Conservation (phyloP, 2,329 filamentous ascomycete genomes). For the Orbilia blumenaviensis region DNA sequence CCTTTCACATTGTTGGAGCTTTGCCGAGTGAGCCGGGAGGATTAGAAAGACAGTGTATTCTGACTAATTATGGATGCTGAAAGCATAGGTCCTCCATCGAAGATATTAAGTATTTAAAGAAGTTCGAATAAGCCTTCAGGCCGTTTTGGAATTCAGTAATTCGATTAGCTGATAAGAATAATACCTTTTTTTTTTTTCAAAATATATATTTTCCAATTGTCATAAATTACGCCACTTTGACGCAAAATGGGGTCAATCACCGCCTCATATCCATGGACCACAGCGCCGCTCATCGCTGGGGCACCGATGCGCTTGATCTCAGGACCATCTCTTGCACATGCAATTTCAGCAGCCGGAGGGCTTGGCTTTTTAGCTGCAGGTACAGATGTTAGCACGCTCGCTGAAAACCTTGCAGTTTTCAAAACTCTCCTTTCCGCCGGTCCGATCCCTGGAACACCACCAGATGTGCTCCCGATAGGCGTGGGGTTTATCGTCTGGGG, state of each 20-base stretch:
- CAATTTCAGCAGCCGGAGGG: constrained; percentile 68
- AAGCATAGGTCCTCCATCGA: too few relatives aligned
- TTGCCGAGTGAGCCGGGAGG: too few relatives aligned
- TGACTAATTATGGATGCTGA: too few relatives aligned
- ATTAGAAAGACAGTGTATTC: too few relatives aligned
- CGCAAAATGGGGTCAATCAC: constrained; percentile 23
- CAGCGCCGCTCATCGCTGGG: constrained; percentile 68
- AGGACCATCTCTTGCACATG: constrained; percentile 67
- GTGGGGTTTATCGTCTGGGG: constrained; percentile 65
- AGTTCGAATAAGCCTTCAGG: too few relatives aligned
- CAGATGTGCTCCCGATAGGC: constrained; percentile 62
- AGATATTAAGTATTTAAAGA: too few relatives aligned
- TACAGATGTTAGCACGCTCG: constrained; percentile 61
- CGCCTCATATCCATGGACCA: constrained; percentile 66
- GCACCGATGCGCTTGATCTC: constrained; percentile 76
- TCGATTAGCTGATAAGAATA: too few relatives aligned
- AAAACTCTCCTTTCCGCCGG: constrained; percentile 54
- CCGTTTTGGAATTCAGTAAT: too few relatives aligned
- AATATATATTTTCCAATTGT: too few relatives aligned
- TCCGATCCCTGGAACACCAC: constrained; percentile 45
- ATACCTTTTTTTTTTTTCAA: too few relatives aligned
- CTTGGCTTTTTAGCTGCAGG: constrained; percentile 60
- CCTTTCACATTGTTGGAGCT: too few relatives aligned
- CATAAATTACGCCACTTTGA: background rate
- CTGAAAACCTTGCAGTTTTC: constrained; percentile 60